A percentile compares a stretch with the other conserved stretches of the same genome.
These are phyloP conservation scores for Boletus rufocinnamomeus DNA, from an alignment of 768 basidiomycete species.

Conservation along the genomic window DNA sequence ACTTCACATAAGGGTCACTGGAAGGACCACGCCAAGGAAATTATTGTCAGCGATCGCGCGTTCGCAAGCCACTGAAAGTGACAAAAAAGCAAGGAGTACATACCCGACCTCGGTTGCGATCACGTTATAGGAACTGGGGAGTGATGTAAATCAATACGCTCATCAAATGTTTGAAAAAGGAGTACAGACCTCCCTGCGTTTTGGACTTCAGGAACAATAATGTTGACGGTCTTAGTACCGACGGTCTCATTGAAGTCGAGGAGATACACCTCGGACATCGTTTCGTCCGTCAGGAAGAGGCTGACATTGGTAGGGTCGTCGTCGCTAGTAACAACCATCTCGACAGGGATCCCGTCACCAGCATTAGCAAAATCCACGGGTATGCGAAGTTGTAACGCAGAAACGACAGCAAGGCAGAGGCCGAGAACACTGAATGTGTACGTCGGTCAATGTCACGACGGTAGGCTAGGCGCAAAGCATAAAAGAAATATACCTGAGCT, in stretches of 20 bases:
- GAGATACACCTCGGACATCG: neutral
- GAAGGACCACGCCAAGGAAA: too few relatives aligned
- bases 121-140: neutral
- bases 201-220: neutral
- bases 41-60: neutral
- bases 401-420: neutral
- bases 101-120: neutral
- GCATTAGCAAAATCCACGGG: too few relatives aligned
- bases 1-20: neutral
- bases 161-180: neutral
- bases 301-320: neutral
- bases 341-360: too few relatives aligned
- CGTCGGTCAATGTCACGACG: neutral
- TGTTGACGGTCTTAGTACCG: fast-evolving
- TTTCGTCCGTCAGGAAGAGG: neutral
- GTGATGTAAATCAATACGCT: neutral
- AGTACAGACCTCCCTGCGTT: fast-evolving
- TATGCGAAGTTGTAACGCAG: too few relatives aligned
- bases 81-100: neutral
- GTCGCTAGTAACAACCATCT: too few relatives aligned
- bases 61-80: neutral
- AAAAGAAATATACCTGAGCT: neutral
- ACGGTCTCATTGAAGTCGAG: fast-evolving
- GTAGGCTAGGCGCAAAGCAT: neutral
- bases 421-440: neutral